Percentiles rank a stretch among this genome's conserved stretches.
These are phyloP conservation scores for Rhodofomes roseus DNA, from an alignment of 1,284 basidiomycete species.

Conservation along the genomic window DNA sequence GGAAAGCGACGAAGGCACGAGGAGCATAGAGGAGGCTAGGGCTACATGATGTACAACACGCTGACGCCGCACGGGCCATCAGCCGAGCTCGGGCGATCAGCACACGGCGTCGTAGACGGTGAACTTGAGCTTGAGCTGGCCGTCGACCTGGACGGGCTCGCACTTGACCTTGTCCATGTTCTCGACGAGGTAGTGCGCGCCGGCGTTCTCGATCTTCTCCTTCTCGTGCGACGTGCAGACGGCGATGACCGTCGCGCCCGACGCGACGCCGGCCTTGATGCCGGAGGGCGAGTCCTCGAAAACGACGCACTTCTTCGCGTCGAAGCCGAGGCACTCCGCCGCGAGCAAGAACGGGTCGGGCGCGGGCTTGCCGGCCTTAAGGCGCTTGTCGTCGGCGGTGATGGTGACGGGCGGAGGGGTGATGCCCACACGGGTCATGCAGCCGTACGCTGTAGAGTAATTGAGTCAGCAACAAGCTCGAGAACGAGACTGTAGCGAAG, in stretches of 20 bases:
- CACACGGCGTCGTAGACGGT: slow-evolving; percentile 17
- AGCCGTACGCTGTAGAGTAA: slow-evolving; percentile 50
- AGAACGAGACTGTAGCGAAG: slow-evolving; percentile 1
- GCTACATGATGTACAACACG: slow-evolving; percentile 2
- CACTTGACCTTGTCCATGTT: slow-evolving; percentile 55
- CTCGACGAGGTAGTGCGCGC: slow-evolving; percentile 66
- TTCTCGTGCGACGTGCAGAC: slow-evolving; percentile 69
- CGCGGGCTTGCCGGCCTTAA: slow-evolving; percentile 64
- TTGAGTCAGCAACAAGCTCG: slow-evolving; percentile 6
- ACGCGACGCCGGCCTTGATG: slow-evolving; percentile 69
- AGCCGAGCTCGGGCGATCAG: not conserved
- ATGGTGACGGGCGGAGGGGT: slow-evolving; percentile 70
- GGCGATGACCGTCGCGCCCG: slow-evolving; percentile 73
- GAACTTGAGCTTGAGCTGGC: slow-evolving; percentile 35
- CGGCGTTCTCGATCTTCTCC: slow-evolving; percentile 53
- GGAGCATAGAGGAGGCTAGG: not conserved
- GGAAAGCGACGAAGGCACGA: not conserved
- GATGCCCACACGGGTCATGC: slow-evolving; percentile 72
- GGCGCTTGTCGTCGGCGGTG: slow-evolving; percentile 73
- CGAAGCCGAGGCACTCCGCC: slow-evolving; percentile 66
- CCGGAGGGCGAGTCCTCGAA: slow-evolving; percentile 77
- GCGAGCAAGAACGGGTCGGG: slow-evolving; percentile 77
- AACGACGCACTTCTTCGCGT: slow-evolving; percentile 57
- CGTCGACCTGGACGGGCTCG: slow-evolving; percentile 27
- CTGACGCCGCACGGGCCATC: not conserved